Evolutionary conservation across 2,329 filamentous ascomycete genomes (phyloP).

Genomic region (Venturia aucupariae): DNA sequence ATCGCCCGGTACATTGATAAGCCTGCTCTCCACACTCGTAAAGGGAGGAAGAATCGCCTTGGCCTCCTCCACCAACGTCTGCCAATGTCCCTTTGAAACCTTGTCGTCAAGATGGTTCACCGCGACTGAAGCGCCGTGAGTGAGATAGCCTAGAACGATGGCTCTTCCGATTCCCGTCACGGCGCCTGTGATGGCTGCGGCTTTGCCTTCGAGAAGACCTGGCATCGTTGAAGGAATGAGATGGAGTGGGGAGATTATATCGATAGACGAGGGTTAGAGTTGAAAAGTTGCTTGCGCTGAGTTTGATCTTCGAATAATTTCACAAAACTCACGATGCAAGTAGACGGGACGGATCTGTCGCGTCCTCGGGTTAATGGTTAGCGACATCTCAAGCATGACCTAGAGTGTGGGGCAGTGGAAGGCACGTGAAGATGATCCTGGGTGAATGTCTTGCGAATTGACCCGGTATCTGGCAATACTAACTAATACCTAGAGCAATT

Average conservation of each 20-base stretch:
- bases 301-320: not conserved
- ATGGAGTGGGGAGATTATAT: not conserved
- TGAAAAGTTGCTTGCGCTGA: not conserved
- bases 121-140: conserved; percentile 67
- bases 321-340: not conserved
- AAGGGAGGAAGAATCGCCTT: not conserved
- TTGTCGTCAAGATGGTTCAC: conserved; percentile 65
- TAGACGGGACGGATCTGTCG: not conserved
- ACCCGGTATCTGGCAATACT: not conserved
- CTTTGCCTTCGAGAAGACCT: conserved; percentile 60
- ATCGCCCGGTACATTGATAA: conserved; percentile 67
- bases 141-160: conserved; percentile 69
- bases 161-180: conserved; percentile 81
- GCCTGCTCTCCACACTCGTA: conserved; percentile 10
- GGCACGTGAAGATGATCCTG: not conserved
- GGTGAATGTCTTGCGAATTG: not conserved
- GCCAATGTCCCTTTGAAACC: conserved; percentile 39
- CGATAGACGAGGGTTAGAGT: not conserved
- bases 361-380: conserved; percentile 1
- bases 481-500: not conserved
- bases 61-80: conserved; percentile 38
- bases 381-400: not conserved
- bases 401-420: not conserved
- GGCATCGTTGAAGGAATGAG: not conserved
- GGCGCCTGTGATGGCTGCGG: conserved; percentile 78